Conservation (phyloP, 2,329 filamentous ascomycete genomes). For the Gnomoniopsis smithogilvyi region DNA sequence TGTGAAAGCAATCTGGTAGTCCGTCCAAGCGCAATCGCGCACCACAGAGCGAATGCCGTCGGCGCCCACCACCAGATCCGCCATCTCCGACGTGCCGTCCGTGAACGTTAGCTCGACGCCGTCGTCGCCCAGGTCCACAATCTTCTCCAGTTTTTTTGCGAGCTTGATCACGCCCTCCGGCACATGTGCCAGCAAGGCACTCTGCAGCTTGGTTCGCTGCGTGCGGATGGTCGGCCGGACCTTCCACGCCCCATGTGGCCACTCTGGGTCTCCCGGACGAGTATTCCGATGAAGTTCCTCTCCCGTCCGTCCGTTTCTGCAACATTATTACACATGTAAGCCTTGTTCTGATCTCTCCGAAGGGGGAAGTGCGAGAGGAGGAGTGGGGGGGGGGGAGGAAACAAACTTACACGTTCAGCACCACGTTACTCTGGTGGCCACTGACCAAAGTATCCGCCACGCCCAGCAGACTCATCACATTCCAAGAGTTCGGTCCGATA, state of each 20-base stretch:
- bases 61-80: slow-evolving; percentile 48
- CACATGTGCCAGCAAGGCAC: slow-evolving; percentile 44
- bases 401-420: slow-evolving; percentile 11
- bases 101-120: slow-evolving; percentile 42
- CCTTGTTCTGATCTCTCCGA: background rate
- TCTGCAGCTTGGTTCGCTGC: slow-evolving; percentile 40
- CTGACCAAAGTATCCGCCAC: slow-evolving; percentile 21
- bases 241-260: slow-evolving; percentile 12
- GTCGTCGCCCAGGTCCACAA: slow-evolving; percentile 32
- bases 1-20: slow-evolving; percentile 26
- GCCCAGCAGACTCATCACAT: slow-evolving; percentile 30
- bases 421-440: slow-evolving; percentile 14
- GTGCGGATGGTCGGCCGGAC: slow-evolving; percentile 14
- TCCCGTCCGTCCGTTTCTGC: slow-evolving; percentile 27
- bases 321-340: background rate
- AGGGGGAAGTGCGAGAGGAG: too few species aligned
- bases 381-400: background rate
- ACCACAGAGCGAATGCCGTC: slow-evolving; percentile 49
- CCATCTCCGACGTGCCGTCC: slow-evolving; percentile 36
- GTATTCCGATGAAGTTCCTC: slow-evolving; percentile 24
- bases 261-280: slow-evolving; percentile 15
- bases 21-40: slow-evolving; percentile 14
- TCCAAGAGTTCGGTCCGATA: slow-evolving; percentile 33
- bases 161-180: slow-evolving; percentile 40
- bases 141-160: slow-evolving; percentile 37